Evolutionary conservation across 2,329 filamentous ascomycete species (phyloP).

Genomic region (Epichloe sibirici): DNA sequence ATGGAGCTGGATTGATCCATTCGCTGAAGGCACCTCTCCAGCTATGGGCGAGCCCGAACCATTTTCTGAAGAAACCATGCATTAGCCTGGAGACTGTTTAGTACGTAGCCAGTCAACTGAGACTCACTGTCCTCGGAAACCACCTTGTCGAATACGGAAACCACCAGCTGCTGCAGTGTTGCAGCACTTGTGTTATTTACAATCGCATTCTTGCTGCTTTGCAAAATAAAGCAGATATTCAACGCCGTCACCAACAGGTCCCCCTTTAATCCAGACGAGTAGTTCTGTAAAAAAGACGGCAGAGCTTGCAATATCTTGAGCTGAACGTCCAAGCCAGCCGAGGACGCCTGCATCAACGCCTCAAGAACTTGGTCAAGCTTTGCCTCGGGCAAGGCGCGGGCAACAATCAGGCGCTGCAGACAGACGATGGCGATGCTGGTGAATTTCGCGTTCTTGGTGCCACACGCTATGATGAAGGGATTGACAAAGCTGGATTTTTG

Average conservation of each 20-base stretch:
- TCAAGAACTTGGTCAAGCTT: conserved; percentile 79
- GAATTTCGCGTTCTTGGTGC: conserved; percentile 81
- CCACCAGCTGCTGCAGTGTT: conserved; percentile 88
- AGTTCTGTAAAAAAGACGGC: conserved; percentile 82
- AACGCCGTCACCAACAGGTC: conserved; percentile 71
- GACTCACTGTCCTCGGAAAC: conserved; percentile 59
- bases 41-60: conserved; percentile 41
- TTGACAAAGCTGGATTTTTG: conserved; percentile 76
- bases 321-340: conserved; percentile 74
- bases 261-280: conserved; percentile 67
- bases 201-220: conserved; percentile 82
- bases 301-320: conserved; percentile 90
- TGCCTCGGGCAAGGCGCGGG: conserved; percentile 63
- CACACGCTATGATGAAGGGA: conserved; percentile 87
- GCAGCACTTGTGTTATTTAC: conserved; percentile 94
- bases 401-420: conserved; percentile 76
- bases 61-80: conserved; percentile 21
- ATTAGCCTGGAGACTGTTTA: background rate
- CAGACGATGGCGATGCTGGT: conserved; percentile 79
- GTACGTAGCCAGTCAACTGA: background rate
- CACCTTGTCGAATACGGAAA: conserved; percentile 88
- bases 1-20: conserved; percentile 53
- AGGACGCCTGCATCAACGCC: conserved; percentile 75
- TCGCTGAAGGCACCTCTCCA: conserved; percentile 54
- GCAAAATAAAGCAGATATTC: conserved; percentile 83